A percentile compares a stretch with the other conserved stretches of the same genome.
phyloP scores from a whole-genome alignment of 192 early-diverging fungal species.

The Funneliformis geosporum region DNA sequence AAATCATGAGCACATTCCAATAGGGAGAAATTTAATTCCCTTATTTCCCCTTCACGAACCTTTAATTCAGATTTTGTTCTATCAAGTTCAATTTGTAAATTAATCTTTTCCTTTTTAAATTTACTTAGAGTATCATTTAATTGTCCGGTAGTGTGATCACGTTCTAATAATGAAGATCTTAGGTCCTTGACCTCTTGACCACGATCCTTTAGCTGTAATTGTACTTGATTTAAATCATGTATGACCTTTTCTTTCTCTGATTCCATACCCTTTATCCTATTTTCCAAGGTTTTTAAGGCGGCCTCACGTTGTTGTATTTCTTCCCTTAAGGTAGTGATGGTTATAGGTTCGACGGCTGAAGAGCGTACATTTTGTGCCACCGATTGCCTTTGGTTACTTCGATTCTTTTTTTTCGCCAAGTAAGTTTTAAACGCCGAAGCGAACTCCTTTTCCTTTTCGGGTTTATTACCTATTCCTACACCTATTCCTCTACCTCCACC shows the following conservation, averaged over 20 bases:
- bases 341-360: not conserved
- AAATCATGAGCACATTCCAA: conserved; percentile 24
- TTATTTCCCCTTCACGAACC: conserved; percentile 21
- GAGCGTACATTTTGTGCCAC: not conserved
- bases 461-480: not conserved
- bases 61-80: conserved; percentile 19
- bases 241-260: not conserved
- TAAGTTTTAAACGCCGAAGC: conserved; percentile 3
- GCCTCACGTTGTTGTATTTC: conserved; percentile 25
- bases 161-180: not conserved
- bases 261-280: not conserved
- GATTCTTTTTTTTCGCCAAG: conserved; percentile 3
- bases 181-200: conserved; percentile 3
- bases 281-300: not conserved
- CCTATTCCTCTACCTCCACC: not conserved
- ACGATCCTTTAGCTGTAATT: not conserved
- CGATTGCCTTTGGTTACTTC: not conserved
- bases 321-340: conserved; percentile 4
- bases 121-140: conserved; percentile 10
- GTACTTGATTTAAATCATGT: not conserved
- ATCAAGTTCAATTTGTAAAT: conserved; percentile 20
- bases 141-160: not conserved
- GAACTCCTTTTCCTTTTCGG: conserved; percentile 7
- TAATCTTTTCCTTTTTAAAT: conserved; percentile 9
- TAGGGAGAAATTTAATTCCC: conserved; percentile 24